Conservation (phyloP, 164 flowering plant species). For the Piper betle region DNA sequence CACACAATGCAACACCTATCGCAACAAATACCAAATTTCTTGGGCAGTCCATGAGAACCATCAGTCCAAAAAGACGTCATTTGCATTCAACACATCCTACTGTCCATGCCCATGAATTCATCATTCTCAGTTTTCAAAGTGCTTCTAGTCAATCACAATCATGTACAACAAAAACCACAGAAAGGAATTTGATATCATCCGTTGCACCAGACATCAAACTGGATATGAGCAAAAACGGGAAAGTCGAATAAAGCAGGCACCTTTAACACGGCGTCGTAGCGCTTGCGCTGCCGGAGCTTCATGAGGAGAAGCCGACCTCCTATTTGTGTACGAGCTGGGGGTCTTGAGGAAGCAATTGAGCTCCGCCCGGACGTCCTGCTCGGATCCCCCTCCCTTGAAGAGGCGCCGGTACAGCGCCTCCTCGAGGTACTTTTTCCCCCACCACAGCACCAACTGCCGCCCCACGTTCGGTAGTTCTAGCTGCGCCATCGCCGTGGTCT, state of each 20-base stretch:
- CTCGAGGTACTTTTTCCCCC: constrained; percentile 3
- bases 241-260: neutral
- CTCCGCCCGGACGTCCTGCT: constrained; percentile 1
- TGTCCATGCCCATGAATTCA: neutral
- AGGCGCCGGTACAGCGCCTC: constrained; percentile 4
- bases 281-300: constrained; percentile 3
- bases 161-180: neutral
- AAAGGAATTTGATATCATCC: neutral
- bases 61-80: too few relatives aligned
- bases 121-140: neutral
- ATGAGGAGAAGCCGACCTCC: constrained; percentile 4
- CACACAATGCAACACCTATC: too few relatives aligned
- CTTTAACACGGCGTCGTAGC: constrained; percentile 1
- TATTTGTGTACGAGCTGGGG: neutral
- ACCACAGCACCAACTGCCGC: neutral
- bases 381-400: constrained; percentile 1
- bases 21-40: too few relatives aligned
- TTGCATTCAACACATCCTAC: too few relatives aligned
- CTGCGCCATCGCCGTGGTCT: neutral
- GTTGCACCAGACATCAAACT: neutral
- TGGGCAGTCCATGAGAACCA: too few relatives aligned
- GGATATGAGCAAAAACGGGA: neutral
- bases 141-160: neutral
- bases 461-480: neutral
- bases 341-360: neutral